Conservation (phyloP, 164 flowering plant species). For the Chloranthus sessilifolius region DNA sequence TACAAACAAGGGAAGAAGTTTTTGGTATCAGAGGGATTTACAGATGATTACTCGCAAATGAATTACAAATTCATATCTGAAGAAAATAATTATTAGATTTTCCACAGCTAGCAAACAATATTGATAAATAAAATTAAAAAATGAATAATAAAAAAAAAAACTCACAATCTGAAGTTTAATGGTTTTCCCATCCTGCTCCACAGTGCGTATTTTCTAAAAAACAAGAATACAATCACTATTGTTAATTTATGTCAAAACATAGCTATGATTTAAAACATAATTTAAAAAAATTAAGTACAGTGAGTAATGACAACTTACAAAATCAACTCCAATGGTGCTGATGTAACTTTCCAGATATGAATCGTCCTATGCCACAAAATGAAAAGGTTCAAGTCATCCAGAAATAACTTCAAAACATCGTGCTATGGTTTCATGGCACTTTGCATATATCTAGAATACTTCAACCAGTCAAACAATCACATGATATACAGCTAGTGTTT, state of each 20-base stretch:
- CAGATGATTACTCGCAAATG: background rate
- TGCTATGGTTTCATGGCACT: too few relatives aligned
- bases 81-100: background rate
- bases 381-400: too few relatives aligned
- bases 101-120: background rate
- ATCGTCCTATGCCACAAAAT: slow-evolving; percentile 61
- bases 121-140: background rate
- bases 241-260: background rate
- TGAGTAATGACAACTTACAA: slow-evolving; percentile 44
- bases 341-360: slow-evolving; percentile 92
- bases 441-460: too few relatives aligned
- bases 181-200: slow-evolving; percentile 94
- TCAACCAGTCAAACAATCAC: too few relatives aligned
- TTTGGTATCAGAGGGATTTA: too few relatives aligned
- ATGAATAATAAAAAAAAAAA: background rate
- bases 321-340: slow-evolving; percentile 94
- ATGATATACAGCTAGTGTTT: too few relatives aligned
- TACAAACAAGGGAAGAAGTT: slow-evolving; percentile 5
- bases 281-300: background rate
- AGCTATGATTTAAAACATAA: background rate
- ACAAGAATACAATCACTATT: slow-evolving; percentile 9
- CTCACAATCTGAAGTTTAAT: slow-evolving; percentile 94
- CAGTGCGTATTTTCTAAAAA: slow-evolving; percentile 87
- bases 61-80: background rate
- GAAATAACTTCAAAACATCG: too few relatives aligned